Percentiles rank a stretch among this genome's conserved stretches.
Conservation (phyloP, 106 monocot species). For the Dendrobium chrysotoxum region DNA sequence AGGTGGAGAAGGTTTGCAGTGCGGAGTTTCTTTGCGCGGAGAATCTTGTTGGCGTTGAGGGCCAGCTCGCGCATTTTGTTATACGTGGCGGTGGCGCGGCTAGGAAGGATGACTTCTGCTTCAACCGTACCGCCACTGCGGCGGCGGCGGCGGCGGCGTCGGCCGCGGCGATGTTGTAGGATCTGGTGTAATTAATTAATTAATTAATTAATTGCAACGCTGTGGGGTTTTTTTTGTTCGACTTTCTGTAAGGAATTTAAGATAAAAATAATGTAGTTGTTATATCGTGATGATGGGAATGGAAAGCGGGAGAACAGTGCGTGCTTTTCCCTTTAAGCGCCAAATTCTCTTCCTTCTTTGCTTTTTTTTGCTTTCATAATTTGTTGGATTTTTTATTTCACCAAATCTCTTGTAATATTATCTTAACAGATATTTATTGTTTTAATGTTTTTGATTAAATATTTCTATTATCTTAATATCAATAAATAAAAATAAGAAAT, state of each 20-base stretch:
- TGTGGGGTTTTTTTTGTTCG: neutral
- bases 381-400: no score
- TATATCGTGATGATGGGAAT: neutral
- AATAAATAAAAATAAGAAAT: no score
- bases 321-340: no score
- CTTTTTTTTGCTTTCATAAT: no score
- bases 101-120: conserved; percentile 8
- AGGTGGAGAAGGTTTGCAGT: conserved; percentile 60
- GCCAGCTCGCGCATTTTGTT: conserved; percentile 60
- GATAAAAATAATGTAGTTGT: neutral
- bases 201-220: neutral
- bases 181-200: neutral
- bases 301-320: neutral
- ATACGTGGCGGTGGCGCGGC: conserved; percentile 22
- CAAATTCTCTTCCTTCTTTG: no score
- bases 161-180: neutral
- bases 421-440: no score
- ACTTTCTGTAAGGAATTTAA: neutral
- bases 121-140: neutral
- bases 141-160: neutral
- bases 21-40: conserved; percentile 76
- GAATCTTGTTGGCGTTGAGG: conserved; percentile 33
- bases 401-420: no score
- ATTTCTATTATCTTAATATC: no score
- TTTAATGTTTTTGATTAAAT: no score